Percentiles rank a stretch among this genome's conserved stretches.
Evolutionary conservation across 768 basidiomycete genomes (phyloP).

Genomic region (Tylopilus rubrobrunneus): DNA sequence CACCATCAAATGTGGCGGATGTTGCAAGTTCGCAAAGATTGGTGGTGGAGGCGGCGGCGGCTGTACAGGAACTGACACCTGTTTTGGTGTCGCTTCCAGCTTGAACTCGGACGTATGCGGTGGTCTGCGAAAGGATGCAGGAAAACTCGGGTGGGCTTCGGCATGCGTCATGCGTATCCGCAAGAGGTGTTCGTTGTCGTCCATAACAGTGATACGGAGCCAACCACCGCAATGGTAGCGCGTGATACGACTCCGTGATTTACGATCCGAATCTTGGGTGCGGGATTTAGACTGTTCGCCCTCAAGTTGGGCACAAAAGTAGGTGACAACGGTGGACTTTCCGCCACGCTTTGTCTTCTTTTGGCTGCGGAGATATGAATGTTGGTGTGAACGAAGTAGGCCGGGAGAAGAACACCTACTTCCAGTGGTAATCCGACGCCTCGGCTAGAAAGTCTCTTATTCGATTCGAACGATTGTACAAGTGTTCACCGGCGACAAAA

Average conservation of each 20-base stretch:
- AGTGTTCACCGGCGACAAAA: conserved; percentile 30
- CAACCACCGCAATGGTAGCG: conserved; percentile 34
- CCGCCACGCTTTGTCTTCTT: conserved; percentile 35
- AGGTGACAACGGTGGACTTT: conserved; percentile 34
- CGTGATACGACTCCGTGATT: conserved; percentile 33
- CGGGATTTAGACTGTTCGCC: conserved; percentile 34
- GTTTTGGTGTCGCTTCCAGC: conserved; percentile 28
- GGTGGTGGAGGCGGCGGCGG: conserved; percentile 16
- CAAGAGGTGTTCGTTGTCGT: conserved; percentile 32
- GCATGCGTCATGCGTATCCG: conserved; percentile 36
- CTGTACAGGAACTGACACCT: conserved; percentile 11
- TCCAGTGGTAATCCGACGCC: conserved; percentile 35
- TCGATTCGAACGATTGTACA: conserved; percentile 34
- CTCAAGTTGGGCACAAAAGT: conserved; percentile 34
- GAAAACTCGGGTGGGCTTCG: conserved; percentile 32
- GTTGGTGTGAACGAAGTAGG: not conserved
- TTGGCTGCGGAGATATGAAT: conserved; percentile 14
- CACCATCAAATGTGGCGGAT: conserved; percentile 18
- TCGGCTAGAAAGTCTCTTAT: conserved; percentile 33
- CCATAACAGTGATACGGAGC: conserved; percentile 36
- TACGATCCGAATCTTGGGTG: conserved; percentile 31
- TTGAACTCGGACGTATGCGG: conserved; percentile 33
- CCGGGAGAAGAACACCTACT: conserved; percentile 18
- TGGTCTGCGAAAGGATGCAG: conserved; percentile 31
- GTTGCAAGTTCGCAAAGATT: conserved; percentile 23